Evolutionary conservation across 73 alveolate species (phyloP).

Genomic region (Tetrahymena borealis): DNA sequence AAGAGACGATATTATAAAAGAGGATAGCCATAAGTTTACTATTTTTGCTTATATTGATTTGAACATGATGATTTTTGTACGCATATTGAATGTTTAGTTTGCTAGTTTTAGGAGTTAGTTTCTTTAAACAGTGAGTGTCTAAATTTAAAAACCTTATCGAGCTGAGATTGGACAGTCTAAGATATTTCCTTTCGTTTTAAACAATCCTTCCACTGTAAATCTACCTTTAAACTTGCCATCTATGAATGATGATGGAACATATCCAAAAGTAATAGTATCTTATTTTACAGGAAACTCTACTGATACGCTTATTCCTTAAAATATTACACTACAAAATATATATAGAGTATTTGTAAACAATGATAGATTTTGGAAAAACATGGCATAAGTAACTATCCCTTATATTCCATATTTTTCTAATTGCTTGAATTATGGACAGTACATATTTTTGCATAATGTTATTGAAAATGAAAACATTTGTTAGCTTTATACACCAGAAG

Average conservation of each 20-base stretch:
- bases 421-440: slow-evolving; percentile 82
- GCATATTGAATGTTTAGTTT: neutral
- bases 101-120: neutral
- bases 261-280: neutral
- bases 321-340: neutral
- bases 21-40: neutral
- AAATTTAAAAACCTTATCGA: neutral
- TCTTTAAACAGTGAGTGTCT: neutral
- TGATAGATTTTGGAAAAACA: neutral
- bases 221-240: neutral
- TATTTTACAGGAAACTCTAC: neutral
- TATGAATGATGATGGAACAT: neutral
- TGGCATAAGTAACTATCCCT: slow-evolving; percentile 24
- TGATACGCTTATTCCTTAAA: neutral
- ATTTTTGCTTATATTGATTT: neutral
- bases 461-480: slow-evolving; percentile 63
- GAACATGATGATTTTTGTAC: neutral
- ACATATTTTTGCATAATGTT: slow-evolving; percentile 74
- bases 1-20: neutral
- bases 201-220: neutral
- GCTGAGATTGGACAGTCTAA: neutral
- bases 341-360: neutral
- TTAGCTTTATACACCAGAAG: slow-evolving; percentile 46
- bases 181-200: neutral
- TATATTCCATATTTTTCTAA: slow-evolving; percentile 81